Conservation (phyloP, 306 rosid genomes). For the Quercus agrifolia region DNA sequence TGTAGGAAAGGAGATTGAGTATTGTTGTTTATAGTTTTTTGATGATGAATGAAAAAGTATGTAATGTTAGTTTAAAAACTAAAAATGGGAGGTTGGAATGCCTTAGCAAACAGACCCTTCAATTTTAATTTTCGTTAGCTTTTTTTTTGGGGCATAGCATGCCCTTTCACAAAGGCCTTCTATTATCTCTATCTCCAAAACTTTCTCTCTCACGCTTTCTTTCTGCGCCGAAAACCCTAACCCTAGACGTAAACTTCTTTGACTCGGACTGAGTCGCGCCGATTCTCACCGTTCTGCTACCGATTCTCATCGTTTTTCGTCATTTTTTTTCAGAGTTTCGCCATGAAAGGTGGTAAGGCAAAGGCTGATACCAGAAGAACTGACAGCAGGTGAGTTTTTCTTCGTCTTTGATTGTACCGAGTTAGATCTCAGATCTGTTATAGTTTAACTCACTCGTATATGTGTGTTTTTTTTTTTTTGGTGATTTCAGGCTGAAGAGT, state of each 20-base stretch:
- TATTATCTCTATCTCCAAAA: background rate
- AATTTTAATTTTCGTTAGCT: slow-evolving; percentile 21
- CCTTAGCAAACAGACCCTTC: background rate
- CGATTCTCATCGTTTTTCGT: slow-evolving; percentile 5
- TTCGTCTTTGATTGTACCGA: background rate
- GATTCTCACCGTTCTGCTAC: background rate
- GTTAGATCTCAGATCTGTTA: slow-evolving; percentile 15
- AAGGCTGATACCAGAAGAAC: slow-evolving; percentile 47
- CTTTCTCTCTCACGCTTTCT: background rate
- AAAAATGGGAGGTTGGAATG: too few relatives aligned
- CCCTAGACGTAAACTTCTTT: slow-evolving; percentile 10
- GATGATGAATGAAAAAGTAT: too few relatives aligned
- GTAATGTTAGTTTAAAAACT: too few relatives aligned
- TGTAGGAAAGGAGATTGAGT: too few relatives aligned
- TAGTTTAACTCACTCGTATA: background rate
- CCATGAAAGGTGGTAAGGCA: slow-evolving; percentile 64
- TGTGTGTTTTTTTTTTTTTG: background rate
- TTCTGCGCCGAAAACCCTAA: slow-evolving; percentile 9
- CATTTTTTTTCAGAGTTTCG: slow-evolving; percentile 19
- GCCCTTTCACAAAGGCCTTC: slow-evolving; percentile 31
- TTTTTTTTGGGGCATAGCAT: slow-evolving; percentile 12
- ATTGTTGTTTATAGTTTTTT: too few relatives aligned
- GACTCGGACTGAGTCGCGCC: slow-evolving; percentile 16
- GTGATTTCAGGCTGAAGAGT: slow-evolving; percentile 54
- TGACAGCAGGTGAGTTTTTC: slow-evolving; percentile 46